These are phyloP conservation scores for Solidago caesia DNA, from an alignment of 129 eudicot species.

Conservation along the genomic window DNA sequence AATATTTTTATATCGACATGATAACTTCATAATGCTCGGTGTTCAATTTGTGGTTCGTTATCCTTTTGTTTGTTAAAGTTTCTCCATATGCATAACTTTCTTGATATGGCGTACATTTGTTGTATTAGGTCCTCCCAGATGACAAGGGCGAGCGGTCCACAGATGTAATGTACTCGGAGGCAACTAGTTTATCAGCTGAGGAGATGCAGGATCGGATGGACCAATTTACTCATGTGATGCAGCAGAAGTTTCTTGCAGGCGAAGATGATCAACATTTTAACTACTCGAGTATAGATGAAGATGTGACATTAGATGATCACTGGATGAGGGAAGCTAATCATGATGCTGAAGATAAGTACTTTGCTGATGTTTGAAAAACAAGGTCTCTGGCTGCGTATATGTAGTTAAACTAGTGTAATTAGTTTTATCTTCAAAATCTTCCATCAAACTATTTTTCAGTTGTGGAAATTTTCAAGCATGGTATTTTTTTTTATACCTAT, in stretches of 20 bases:
- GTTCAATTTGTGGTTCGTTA: neutral
- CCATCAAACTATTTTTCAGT: neutral
- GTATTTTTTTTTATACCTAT: neutral
- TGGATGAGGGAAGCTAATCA: constrained; percentile 87
- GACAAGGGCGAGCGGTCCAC: constrained; percentile 17
- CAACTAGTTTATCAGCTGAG: constrained; percentile 45
- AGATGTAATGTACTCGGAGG: constrained; percentile 29
- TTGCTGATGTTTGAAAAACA: constrained; percentile 60
- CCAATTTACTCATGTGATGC: constrained; percentile 72
- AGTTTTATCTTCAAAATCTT: neutral
- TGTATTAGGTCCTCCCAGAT: constrained; percentile 17
- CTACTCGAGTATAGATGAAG: constrained; percentile 80
- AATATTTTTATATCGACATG: neutral
- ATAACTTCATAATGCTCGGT: neutral
- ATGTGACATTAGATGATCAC: constrained; percentile 87
- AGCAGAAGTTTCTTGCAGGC: constrained; percentile 86
- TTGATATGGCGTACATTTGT: constrained; percentile 6
- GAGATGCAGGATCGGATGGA: constrained; percentile 85
- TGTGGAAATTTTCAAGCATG: neutral
- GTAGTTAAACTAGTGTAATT: neutral
- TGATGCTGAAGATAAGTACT: constrained; percentile 95
- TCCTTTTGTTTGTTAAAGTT: no score
- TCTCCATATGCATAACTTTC: neutral
- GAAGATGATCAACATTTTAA: constrained; percentile 79
- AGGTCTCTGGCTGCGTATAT: neutral